A percentile compares a stretch with the other conserved stretches of the same genome.
Conservation (phyloP, 2,329 filamentous ascomycete species). For the Periconia sp. region DNA sequence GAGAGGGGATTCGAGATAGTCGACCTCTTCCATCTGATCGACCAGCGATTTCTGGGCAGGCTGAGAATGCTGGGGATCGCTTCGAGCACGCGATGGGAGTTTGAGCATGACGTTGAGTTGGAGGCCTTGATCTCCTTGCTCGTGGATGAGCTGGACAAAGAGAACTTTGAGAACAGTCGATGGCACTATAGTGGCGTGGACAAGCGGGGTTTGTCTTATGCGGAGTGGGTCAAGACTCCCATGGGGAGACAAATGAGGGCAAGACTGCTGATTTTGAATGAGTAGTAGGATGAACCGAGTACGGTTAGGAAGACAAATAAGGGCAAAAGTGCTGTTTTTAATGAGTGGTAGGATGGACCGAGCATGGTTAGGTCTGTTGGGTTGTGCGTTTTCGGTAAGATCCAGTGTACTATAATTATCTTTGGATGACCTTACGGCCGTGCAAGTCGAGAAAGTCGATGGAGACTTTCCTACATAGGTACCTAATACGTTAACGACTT, state of each 20-base stretch:
- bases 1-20: conserved; percentile 48
- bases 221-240: conserved; percentile 26
- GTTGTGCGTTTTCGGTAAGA: too few relatives aligned
- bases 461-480: too few relatives aligned
- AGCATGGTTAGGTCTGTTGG: too few relatives aligned
- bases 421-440: too few relatives aligned
- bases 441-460: too few relatives aligned
- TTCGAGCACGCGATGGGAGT: conserved; percentile 48
- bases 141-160: conserved; percentile 43
- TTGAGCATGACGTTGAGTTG: conserved; percentile 38
- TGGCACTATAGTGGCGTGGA: conserved; percentile 40
- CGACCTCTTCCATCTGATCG: conserved; percentile 50
- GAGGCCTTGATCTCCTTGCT: conserved; percentile 48
- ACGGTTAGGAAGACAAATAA: too few relatives aligned
- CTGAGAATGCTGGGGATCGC: conserved; percentile 47
- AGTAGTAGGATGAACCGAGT: not conserved
- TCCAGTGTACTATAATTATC: too few relatives aligned
- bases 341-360: not conserved
- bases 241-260: conserved; percentile 29
- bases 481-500: too few relatives aligned
- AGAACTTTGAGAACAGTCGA: conserved; percentile 43
- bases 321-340: not conserved
- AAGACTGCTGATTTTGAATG: conserved; percentile 1
- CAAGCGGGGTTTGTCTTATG: conserved; percentile 21
- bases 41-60: conserved; percentile 48